Conservation (phyloP, 2,329 filamentous ascomycete species). For the Capronia epimyces region DNA sequence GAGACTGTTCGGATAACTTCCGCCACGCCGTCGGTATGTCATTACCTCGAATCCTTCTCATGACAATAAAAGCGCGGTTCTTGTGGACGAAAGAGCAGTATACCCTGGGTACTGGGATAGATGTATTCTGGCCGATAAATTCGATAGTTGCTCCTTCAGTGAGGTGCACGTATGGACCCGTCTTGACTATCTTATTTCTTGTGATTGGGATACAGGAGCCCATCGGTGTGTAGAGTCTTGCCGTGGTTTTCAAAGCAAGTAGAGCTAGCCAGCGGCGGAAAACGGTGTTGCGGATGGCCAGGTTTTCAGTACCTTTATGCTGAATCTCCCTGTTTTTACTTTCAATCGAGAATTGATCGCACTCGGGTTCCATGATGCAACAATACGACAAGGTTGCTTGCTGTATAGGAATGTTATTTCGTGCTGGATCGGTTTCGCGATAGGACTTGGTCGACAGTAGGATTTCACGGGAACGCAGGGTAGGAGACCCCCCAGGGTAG, state of each 20-base stretch:
- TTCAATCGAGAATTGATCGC: too few species aligned
- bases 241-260: slow-evolving; percentile 31
- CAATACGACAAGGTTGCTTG: too few species aligned
- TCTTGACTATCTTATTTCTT: slow-evolving; percentile 34
- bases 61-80: slow-evolving; percentile 44
- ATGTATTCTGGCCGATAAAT: slow-evolving; percentile 40
- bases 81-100: slow-evolving; percentile 42
- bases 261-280: slow-evolving; percentile 18
- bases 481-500: too few species aligned
- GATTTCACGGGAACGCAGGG: neutral
- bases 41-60: slow-evolving; percentile 38
- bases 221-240: slow-evolving; percentile 28
- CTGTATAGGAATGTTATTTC: too few species aligned
- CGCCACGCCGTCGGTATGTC: slow-evolving; percentile 26
- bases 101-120: slow-evolving; percentile 44
- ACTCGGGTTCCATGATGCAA: too few species aligned
- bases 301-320: slow-evolving; percentile 34
- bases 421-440: too few species aligned
- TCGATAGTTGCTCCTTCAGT: slow-evolving; percentile 40
- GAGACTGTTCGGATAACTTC: slow-evolving; percentile 11
- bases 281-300: slow-evolving; percentile 33
- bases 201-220: slow-evolving; percentile 32
- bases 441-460: neutral
- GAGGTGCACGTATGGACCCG: slow-evolving; percentile 32
- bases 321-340: too few species aligned